Conservation (phyloP, 352 stramenopile species). For the Globisporangium spinosum region DNA sequence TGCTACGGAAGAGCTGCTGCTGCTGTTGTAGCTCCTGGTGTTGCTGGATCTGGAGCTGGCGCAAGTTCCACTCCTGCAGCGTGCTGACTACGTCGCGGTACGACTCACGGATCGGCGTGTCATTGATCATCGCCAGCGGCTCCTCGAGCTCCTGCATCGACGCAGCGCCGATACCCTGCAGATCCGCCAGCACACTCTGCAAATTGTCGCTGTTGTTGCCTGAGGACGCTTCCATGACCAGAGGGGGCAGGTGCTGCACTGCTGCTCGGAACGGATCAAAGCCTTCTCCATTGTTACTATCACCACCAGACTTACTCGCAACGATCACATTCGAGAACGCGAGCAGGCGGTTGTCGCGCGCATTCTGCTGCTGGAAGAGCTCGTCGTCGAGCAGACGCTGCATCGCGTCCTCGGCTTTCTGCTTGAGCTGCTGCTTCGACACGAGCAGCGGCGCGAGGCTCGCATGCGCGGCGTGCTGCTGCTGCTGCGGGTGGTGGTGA, state of each 20-base stretch:
- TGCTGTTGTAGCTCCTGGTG: slow-evolving; percentile 13
- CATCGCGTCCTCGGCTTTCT: slow-evolving; percentile 17
- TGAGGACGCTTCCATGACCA: background rate
- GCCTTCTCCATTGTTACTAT: background rate
- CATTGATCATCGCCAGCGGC: slow-evolving; percentile 22
- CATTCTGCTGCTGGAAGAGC: slow-evolving; percentile 25
- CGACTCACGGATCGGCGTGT: slow-evolving; percentile 23
- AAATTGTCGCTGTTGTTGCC: background rate
- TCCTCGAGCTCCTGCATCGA: slow-evolving; percentile 24
- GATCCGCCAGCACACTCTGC: slow-evolving; percentile 16
- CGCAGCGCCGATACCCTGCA: slow-evolving; percentile 5
- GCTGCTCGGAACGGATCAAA: slow-evolving; percentile 21
- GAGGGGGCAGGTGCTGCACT: slow-evolving; percentile 30
- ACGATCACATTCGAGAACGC: slow-evolving; percentile 25
- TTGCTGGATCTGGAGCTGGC: slow-evolving; percentile 24
- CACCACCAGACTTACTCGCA: slow-evolving; percentile 2
- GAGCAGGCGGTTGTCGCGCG: slow-evolving; percentile 26
- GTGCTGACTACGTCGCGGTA: slow-evolving; percentile 27
- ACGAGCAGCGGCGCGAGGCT: slow-evolving; percentile 12
- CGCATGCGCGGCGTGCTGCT: slow-evolving; percentile 13
- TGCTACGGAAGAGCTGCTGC: slow-evolving; percentile 5
- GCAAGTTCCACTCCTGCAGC: slow-evolving; percentile 34
- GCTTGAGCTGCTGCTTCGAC: slow-evolving; percentile 20
- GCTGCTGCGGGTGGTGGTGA: slow-evolving; percentile 2
- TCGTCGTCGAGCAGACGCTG: slow-evolving; percentile 31